Percentiles rank a stretch among this genome's conserved stretches.
phyloP scores from a whole-genome alignment of 495 filamentous ascomycete genomes.

The Aspergillus coremiiformis region DNA sequence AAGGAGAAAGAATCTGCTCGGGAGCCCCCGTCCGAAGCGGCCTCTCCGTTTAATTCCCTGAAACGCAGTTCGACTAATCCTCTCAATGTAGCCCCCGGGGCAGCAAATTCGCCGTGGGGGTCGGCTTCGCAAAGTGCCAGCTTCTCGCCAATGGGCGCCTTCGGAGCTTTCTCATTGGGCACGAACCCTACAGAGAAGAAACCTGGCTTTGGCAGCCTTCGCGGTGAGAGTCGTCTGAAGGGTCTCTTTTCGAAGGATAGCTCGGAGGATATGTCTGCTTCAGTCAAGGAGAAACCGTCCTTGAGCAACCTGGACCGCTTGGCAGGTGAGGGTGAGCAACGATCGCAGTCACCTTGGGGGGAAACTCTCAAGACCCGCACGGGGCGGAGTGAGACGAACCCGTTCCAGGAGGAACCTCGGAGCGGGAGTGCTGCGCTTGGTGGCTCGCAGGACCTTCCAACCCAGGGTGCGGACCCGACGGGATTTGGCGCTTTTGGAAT shows the following conservation, averaged over 20 bases:
- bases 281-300: constrained; percentile 48
- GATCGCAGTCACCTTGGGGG: constrained; percentile 47
- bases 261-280: constrained; percentile 52
- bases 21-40: constrained; percentile 33
- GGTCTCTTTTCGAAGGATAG: constrained; percentile 74
- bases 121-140: constrained; percentile 48
- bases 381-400: constrained; percentile 70
- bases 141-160: constrained; percentile 72
- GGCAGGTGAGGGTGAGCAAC: constrained; percentile 34
- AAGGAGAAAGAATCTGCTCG: constrained; percentile 39
- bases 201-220: constrained; percentile 54
- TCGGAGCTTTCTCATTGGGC: constrained; percentile 74
- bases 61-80: constrained; percentile 67
- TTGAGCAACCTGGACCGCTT: constrained; percentile 47
- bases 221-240: constrained; percentile 77
- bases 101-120: constrained; percentile 62
- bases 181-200: constrained; percentile 54
- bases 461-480: constrained; percentile 43
- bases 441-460: constrained; percentile 64
- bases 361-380: constrained; percentile 44
- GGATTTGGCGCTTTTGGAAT: constrained; percentile 70
- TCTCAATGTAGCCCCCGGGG: constrained; percentile 41
- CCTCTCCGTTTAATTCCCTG: constrained; percentile 53
- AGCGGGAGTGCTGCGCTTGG: constrained; percentile 75
- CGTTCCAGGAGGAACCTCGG: constrained; percentile 59